Percentiles rank a stretch among this genome's conserved stretches.
Conservation (phyloP, 495 filamentous ascomycete genomes). For the Xylaria scruposa region DNA sequence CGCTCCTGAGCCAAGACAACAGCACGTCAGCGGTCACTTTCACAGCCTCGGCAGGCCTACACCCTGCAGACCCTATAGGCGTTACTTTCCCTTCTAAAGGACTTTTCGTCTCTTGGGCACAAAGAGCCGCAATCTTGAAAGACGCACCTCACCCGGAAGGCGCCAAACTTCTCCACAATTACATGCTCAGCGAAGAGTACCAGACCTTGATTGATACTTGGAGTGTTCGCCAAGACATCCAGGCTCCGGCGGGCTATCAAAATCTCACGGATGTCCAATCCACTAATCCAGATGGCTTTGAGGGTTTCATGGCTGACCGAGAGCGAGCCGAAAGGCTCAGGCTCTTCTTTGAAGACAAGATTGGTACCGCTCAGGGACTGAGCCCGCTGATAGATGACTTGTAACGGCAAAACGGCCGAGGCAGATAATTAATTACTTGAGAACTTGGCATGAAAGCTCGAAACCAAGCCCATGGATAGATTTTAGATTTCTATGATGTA, state of each 20-base stretch:
- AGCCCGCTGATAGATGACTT: slow-evolving; percentile 42
- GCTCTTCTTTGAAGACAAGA: slow-evolving; percentile 39
- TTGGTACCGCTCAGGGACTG: slow-evolving; percentile 41
- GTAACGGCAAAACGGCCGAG: background rate
- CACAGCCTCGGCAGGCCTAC: background rate
- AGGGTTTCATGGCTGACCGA: slow-evolving; percentile 42
- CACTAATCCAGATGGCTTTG: slow-evolving; percentile 40
- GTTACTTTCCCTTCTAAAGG: slow-evolving; percentile 32
- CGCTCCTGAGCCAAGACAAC: slow-evolving; percentile 29
- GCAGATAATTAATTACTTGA: too few species aligned
- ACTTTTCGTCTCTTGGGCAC: slow-evolving; percentile 43
- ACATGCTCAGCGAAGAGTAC: slow-evolving; percentile 36
- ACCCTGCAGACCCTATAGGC: slow-evolving; percentile 12
- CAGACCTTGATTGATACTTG: slow-evolving; percentile 26
- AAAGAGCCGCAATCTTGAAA: slow-evolving; percentile 45
- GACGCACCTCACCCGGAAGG: slow-evolving; percentile 44
- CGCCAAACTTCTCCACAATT: slow-evolving; percentile 45
- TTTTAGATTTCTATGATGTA: background rate
- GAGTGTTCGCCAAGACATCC: slow-evolving; percentile 29
- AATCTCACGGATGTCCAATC: slow-evolving; percentile 31
- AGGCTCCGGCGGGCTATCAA: slow-evolving; percentile 22
- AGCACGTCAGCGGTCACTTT: slow-evolving; percentile 28
- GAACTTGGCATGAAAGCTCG: background rate
- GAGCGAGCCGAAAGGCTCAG: slow-evolving; percentile 37
- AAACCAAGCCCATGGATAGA: background rate